Evolutionary conservation across 441 rosid genomes (phyloP).

Genomic region (Jatropha multifida): DNA sequence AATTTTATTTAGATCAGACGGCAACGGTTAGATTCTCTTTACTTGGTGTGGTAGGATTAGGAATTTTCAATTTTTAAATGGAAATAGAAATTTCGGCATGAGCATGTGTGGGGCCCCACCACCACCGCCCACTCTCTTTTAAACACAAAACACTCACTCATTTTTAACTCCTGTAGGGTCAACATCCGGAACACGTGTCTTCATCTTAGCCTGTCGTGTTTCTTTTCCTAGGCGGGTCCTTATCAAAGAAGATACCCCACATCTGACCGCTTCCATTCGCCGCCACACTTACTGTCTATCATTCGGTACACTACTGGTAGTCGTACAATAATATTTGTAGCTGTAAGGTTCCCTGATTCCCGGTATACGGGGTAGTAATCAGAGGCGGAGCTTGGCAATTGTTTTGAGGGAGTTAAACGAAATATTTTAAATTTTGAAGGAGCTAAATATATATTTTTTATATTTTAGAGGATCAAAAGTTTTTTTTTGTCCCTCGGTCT

Average conservation of each 20-base stretch:
- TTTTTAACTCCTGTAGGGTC: neutral
- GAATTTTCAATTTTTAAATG: constrained; percentile 14
- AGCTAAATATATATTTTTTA: too few species aligned
- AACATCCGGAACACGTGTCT: neutral
- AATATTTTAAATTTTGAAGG: too few species aligned
- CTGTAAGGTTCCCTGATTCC: neutral
- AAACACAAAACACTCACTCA: neutral
- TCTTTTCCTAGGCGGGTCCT: neutral
- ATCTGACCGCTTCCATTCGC: constrained; percentile 12
- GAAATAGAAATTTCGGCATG: constrained; percentile 22
- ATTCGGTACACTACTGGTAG: neutral
- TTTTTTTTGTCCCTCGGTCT: neutral
- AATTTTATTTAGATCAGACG: constrained; percentile 27
- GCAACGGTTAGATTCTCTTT: constrained; percentile 29
- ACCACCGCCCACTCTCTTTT: constrained; percentile 26
- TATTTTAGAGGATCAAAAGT: too few species aligned
- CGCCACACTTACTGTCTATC: neutral
- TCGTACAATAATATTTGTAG: neutral
- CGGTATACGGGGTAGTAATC: neutral
- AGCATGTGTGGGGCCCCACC: constrained; percentile 31
- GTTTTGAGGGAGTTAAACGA: too few species aligned
- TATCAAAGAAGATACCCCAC: neutral
- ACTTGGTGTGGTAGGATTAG: constrained; percentile 12
- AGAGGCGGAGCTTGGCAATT: too few species aligned
- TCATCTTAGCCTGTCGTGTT: neutral